Percentiles rank a stretch among this genome's conserved stretches.
phyloP scores from a whole-genome alignment of 306 rosid species.

The Casuarina equisetifolia region DNA sequence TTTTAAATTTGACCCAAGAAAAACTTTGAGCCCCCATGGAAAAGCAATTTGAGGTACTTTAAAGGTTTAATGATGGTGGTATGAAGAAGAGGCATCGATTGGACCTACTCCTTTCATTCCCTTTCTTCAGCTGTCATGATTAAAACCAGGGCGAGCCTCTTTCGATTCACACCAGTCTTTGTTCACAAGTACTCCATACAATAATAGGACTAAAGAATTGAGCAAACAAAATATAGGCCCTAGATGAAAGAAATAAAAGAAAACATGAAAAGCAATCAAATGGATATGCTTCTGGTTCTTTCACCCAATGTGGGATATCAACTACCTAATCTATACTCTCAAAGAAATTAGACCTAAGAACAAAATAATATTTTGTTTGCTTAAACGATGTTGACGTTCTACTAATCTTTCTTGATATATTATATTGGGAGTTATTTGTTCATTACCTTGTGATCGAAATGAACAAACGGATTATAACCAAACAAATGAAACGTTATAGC shows the following conservation, averaged over 20 bases:
- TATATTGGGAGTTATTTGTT: too few species aligned
- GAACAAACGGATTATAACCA: too few species aligned
- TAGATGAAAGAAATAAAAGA: background rate
- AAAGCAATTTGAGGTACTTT: constrained; percentile 16
- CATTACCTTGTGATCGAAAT: too few species aligned
- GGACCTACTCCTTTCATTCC: constrained; percentile 54
- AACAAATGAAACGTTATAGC: too few species aligned
- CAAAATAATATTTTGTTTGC: background rate
- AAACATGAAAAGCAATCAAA: background rate
- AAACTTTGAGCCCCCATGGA: constrained; percentile 3
- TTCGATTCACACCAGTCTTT: constrained; percentile 19
- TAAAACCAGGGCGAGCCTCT: constrained; percentile 27
- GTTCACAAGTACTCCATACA: background rate
- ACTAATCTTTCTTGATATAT: too few species aligned
- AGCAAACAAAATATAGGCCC: background rate
- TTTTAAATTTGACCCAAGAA: background rate
- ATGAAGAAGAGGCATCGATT: constrained; percentile 29
- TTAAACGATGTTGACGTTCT: too few species aligned
- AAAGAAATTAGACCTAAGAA: background rate
- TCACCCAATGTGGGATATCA: background rate
- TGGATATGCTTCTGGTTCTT: background rate
- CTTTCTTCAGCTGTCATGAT: constrained; percentile 48
- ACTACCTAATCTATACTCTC: background rate
- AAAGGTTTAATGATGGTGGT: constrained; percentile 43
- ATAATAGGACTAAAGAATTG: background rate